Conservation (phyloP, 495 filamentous ascomycete genomes). For the Tuber brumale region DNA sequence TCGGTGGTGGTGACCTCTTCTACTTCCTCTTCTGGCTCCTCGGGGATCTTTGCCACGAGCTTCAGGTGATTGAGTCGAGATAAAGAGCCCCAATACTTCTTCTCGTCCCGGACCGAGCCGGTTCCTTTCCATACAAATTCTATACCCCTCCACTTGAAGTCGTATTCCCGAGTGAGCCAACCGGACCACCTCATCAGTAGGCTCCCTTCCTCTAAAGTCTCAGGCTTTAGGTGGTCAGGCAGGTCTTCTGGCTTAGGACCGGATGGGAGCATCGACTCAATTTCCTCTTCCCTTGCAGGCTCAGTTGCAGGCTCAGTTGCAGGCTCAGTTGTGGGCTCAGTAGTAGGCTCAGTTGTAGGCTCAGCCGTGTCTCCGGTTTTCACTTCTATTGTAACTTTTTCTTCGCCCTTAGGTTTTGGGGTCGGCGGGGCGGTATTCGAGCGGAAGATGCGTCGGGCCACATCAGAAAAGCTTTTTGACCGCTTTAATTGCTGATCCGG, state of each 20-base stretch:
- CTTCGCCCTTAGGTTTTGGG: background rate
- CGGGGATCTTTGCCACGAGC: constrained; percentile 30
- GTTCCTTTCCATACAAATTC: constrained; percentile 35
- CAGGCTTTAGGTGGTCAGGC: constrained; percentile 23
- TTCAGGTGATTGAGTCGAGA: constrained; percentile 35
- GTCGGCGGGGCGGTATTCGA: background rate
- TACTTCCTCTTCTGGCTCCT: constrained; percentile 3
- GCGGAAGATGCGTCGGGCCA: constrained; percentile 11
- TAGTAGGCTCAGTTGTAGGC: background rate
- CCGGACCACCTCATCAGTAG: constrained; percentile 34
- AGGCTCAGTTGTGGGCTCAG: constrained; percentile 6
- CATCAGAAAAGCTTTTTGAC: constrained; percentile 19
- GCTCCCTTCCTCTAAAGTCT: constrained; percentile 21
- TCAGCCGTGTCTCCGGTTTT: background rate
- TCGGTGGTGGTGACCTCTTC: background rate
- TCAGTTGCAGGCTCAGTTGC: constrained; percentile 4
- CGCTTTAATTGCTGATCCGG: constrained; percentile 10
- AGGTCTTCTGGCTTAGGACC: constrained; percentile 14
- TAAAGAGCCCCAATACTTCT: constrained; percentile 28
- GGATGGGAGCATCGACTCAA: constrained; percentile 6
- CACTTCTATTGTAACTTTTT: background rate
- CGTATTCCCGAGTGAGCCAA: constrained; percentile 35
- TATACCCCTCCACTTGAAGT: constrained; percentile 20
- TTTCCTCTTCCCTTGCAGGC: background rate
- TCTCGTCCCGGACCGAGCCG: constrained; percentile 31